Base-by-base conservation (phyloP, 306 rosid species). In the Senna tora region DNA sequence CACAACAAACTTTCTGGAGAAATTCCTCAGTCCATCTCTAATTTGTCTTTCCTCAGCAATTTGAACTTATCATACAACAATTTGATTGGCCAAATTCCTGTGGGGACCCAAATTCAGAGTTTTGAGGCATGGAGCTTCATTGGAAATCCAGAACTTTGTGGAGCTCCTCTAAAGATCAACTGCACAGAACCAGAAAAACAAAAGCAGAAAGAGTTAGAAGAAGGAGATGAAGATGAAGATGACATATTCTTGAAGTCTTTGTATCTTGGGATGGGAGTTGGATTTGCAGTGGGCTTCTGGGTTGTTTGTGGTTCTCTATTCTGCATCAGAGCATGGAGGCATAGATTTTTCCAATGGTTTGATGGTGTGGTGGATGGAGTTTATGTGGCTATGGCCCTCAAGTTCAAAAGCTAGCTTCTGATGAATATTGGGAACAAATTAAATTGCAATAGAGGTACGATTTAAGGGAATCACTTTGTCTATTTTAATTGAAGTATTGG, bases 31-130 rank as follows among this genome's bases (percentile, higher is more conserved):
- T 38, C 30, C 46, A 62, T 62, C 9, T 7, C 32, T 19, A 2
- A 9, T 62, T 62, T 62, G 32, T 62, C 49, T 4, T 57, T 57
- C 7, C 41, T 57, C 0, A 10, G 5, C 38, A 17, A 17, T 62
- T 17, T 62, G 14, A 19, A 62, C 2, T 5, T 62, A 3, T 62
- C 67, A 16, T 36, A 4, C 4, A 38, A 38, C 10, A 19, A 1
- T 16, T 16, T 60, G 6, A 7, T 0, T 16, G 46, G 66, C 2
- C 30, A 60, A 60, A 60, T 60, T 3, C 66, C 66, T 8, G 0
- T 38, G 5, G 47, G 66, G 30, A 60, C 66, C 11, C 66, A 60
- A 1, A 25, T 60, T 38, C 47, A 60, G 6, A 60, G 66, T 17
- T 60, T 60, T 60, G 30, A 34, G 16, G 14, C 46, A 0, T 60